Evolutionary conservation across 495 filamentous ascomycete genomes (phyloP), one percentile per base, ranked within the genome.

Genomic region (Filosporella fistucella): DNA sequence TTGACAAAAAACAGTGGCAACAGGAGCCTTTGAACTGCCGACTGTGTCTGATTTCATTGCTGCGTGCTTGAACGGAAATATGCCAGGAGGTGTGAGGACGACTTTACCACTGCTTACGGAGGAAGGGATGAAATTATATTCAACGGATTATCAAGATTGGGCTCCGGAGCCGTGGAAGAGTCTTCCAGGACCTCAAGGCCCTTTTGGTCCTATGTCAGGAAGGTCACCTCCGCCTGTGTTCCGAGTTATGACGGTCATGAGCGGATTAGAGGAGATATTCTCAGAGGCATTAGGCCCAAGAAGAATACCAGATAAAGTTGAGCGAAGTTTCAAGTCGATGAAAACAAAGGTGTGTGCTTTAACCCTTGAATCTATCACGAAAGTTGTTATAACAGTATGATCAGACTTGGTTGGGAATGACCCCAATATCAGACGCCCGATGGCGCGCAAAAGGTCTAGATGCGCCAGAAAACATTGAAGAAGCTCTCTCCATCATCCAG

Each of bases 401-500:
- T 5, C 34, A 64, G 22, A 20, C 64, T 3, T 68, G 63, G 63
- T 56, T 57, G 23, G 67, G 67, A 6, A 56, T 68, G 16, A 28
- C 53, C 1, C 67, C 65, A 7, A n/a, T 68, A n/a, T 58, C 54
- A 21, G 60, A 64, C 17, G 51, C 58, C 35, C 43, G 60, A 35
- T 69, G 67, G 65, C 30, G 39, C 7, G 61, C 64, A 5, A 65
- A 63, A 28, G 48, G 49, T 1, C 60, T 69, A 3, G 45, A 68
- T 28, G 23, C 33, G 0, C 29, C 34, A 6, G 48, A 55, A 0
- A 61, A 69, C 9, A 63, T 68, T 13, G 61, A 62, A n/a, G n/a
- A 58, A 23, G 65, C 66, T 3, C 47, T 51, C 16, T 49, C 66
- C 17, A 43, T 65, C 33, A 43, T 69, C 0, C 43, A 60, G 0